Conservation (phyloP, 108 stramenopile genomes). For the Hondaea fermentalgiana region DNA sequence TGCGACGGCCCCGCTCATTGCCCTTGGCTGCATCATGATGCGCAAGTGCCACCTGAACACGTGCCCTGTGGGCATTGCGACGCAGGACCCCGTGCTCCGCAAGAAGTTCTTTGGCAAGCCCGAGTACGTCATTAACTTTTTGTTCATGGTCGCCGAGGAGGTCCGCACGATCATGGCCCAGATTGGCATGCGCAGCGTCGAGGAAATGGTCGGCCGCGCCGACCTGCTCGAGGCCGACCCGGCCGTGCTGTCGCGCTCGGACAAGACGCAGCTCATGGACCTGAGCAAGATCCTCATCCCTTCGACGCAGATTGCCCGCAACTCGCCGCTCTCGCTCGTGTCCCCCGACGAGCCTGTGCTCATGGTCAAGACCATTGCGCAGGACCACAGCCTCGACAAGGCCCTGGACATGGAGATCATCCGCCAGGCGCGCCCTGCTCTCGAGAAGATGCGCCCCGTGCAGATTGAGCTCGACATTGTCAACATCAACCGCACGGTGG, state of each 20-base stretch:
- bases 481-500: constrained; percentile 85
- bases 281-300: constrained; percentile 53
- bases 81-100: constrained; percentile 89
- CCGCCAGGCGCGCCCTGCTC: not conserved
- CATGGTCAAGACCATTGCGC: not conserved
- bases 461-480: constrained; percentile 34
- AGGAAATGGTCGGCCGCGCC: constrained; percentile 88
- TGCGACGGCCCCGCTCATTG: constrained; percentile 83
- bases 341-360: not conserved
- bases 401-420: not conserved
- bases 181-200: constrained; percentile 80
- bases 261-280: constrained; percentile 78
- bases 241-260: constrained; percentile 31
- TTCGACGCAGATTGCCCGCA: not conserved
- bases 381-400: constrained; percentile 14
- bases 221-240: constrained; percentile 65
- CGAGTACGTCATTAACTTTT: constrained; percentile 92
- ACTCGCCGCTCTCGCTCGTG: not conserved
- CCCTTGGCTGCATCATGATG: constrained; percentile 95
- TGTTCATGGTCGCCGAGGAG: constrained; percentile 87
- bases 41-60: constrained; percentile 93
- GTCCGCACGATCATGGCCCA: constrained; percentile 86
- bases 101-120: constrained; percentile 89
- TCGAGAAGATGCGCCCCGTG: constrained; percentile 19
- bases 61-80: constrained; percentile 92